Base-by-base conservation (phyloP, 1,284 basidiomycete species). In the Puccinia triticina region DNA sequence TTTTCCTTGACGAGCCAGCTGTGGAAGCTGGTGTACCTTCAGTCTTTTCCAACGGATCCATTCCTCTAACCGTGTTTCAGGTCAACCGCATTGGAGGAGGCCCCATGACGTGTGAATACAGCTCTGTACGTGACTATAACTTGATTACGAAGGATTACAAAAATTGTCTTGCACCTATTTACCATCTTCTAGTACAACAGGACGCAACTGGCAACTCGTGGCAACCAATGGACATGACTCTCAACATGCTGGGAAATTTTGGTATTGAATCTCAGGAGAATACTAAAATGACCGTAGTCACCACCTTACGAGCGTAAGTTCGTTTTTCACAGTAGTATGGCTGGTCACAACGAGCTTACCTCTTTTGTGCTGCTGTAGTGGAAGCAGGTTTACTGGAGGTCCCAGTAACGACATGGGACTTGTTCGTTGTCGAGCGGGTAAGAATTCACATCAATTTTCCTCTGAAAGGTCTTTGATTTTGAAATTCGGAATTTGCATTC, bases 171-270 rank as follows among this genome's bases (percentile, higher is more conserved):
- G n/a, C n/a, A 37, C n/a, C 14, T 18, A 26, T n/a, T 34, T 37
- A 7, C 23, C 29, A 48, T 37, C 32, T 21, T 3, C 23, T 74
- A 2, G 18, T 66, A 61, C 14, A 0, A 18, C 10, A 81, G 79
- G 79, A 81, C 26, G 79, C 69, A 29, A 81, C 69, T 12, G 79
- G 79, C 12, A 48, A 64, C 16, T 64, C 53, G 0, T 81, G 67
- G 67, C 55, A 73, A 74, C 79, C 79, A 8, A 74, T 74, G 79
- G 55, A 64, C 48, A 61, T 66, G 32, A 81, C 79, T n/a, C 71
- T 81, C 16, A 81, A 81, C 69, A 53, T 81, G 40, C 26, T 61
- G 46, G 79, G 79, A 14, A 81, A 81, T 46, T 66, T 74, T 61
- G 79, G 79, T 0, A 57, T 55, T 29, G 23, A 71, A 64, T 34